Percentiles rank a stretch among this genome's conserved stretches.
These are phyloP conservation scores for Pyricularia sp. DNA, from an alignment of 2,329 filamentous ascomycete genomes.

Conservation along the genomic window DNA sequence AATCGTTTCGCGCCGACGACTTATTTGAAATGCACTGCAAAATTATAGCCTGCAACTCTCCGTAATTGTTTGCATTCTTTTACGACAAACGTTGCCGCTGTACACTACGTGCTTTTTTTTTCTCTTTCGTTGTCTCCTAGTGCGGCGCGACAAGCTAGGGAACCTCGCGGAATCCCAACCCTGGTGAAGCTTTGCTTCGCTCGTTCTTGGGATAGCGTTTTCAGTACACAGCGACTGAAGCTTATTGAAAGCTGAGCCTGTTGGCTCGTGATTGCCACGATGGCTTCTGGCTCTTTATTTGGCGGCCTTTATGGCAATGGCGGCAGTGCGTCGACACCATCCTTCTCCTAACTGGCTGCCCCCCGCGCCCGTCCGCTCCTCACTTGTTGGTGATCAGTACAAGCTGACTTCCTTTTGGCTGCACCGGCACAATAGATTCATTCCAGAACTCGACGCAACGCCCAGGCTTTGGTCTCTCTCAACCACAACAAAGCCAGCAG, in stretches of 20 bases:
- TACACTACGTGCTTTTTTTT: neutral
- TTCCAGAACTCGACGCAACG: neutral
- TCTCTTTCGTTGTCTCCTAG: neutral
- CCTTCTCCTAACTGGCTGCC: neutral
- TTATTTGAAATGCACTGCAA: neutral
- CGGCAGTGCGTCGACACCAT: neutral
- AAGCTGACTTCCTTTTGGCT: neutral
- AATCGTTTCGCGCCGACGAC: neutral
- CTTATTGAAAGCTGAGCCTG: neutral
- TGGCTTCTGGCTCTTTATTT: neutral
- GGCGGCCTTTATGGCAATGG: neutral
- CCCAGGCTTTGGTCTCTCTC: neutral
- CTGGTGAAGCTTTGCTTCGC: neutral
- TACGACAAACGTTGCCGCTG: neutral
- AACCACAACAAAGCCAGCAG: constrained; percentile 22
- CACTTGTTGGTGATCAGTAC: neutral
- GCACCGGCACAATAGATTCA: neutral
- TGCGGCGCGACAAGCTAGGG: neutral
- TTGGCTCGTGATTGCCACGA: neutral
- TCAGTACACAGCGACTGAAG: neutral
- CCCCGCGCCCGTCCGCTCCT: too few species aligned
- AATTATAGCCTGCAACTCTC: neutral
- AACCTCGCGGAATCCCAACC: neutral
- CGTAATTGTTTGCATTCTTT: neutral
- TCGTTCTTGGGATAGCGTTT: neutral